Base-by-base conservation (phyloP, 305 asterid species). In the Ajuga reptans region DNA sequence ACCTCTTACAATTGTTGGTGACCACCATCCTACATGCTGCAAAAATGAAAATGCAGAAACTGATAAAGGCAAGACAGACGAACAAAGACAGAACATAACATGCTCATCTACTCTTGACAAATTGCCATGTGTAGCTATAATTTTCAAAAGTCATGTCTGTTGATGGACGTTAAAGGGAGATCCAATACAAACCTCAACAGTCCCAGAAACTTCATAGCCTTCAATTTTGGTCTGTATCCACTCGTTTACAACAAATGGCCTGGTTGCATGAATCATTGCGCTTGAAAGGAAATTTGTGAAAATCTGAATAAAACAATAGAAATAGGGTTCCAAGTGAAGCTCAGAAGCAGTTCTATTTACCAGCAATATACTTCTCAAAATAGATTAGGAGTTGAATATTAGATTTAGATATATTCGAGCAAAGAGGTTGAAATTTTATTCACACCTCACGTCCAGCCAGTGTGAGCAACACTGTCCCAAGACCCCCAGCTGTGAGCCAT, bases 21-120 rank as follows among this genome's bases (percentile, higher is more conserved):
- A 89, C 99, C 99, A 94, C 99, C 99, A 94, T 14, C 99, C 99
- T 53, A 94, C 99, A 79, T 86, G 96, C 99, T 94, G 84, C 68
- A 70, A 69, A n/a, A 56, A 70, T 59, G 65, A 72, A 58, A 64
- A 70, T 51, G 46, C 56, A 75, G 33, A 41, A 31, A 71, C 41
- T 47, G 43, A 73, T 50, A 57, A 31, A 68, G 36, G 64, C 27
- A 14, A 64, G 66, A 53, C 12, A 57, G 34, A 52, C 14, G 39
- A 42, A 33, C 15, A 29, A 2, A 62, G 29, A 58, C 8, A 51
- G 43, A 46, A n/a, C 10, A 56, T 2, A 9, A 11, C 47, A 65
- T 31, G 64, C n/a, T 17, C 15, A 72, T 64, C 8, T 27, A 72
- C 50, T 52, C 64, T 49, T 45, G 33, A 12, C 15, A 33, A 41